phyloP scores from a whole-genome alignment of 352 stramenopile genomes.

The Hyaloperonospora brassicae region DNA sequence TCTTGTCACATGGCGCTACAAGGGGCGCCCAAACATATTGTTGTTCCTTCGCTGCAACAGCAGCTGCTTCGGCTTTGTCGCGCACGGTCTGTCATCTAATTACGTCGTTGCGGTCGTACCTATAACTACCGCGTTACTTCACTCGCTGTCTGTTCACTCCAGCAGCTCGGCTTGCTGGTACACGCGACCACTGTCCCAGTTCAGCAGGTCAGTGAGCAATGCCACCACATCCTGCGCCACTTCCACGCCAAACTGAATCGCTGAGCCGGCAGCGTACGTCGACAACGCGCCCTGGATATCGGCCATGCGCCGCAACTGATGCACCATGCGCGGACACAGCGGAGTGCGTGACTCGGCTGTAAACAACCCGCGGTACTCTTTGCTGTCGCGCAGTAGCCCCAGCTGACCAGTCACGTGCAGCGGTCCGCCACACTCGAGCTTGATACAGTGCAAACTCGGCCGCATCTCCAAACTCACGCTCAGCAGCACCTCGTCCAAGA shows the following conservation, averaged over 20 bases:
- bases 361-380: constrained; percentile 55
- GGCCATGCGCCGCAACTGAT: constrained; percentile 59
- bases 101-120: constrained; percentile 10
- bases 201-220: constrained; percentile 56
- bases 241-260: constrained; percentile 72
- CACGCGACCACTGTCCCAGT: constrained; percentile 50
- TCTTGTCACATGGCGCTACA: too few relatives aligned
- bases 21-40: too few relatives aligned
- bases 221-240: constrained; percentile 74
- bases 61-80: too few relatives aligned
- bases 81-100: constrained; percentile 20
- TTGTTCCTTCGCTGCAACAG: too few relatives aligned
- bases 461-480: constrained; percentile 64
- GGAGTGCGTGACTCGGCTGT: constrained; percentile 38
- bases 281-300: constrained; percentile 72
- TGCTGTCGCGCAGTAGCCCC: constrained; percentile 58
- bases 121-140: constrained; percentile 11
- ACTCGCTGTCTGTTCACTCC: constrained; percentile 16
- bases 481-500: constrained; percentile 77
- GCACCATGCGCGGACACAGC: constrained; percentile 47
- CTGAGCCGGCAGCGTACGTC: constrained; percentile 46
- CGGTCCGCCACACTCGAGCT: constrained; percentile 31
- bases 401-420: constrained; percentile 55
- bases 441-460: constrained; percentile 43
- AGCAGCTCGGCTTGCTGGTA: constrained; percentile 38